phyloP scores from a whole-genome alignment of 371 early-diverging fungal species.

The Nosema muscidifuracis region DNA sequence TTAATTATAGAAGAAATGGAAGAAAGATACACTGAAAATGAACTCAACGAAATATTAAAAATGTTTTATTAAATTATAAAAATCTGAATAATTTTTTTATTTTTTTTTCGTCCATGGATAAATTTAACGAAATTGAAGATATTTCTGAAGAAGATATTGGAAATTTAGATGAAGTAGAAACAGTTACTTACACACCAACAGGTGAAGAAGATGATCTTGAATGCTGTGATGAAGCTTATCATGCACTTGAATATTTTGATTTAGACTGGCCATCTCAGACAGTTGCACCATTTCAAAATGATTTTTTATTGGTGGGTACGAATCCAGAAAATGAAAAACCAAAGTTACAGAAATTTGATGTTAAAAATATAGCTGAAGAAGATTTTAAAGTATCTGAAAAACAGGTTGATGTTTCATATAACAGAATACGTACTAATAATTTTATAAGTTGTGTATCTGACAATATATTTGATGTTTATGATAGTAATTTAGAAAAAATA shows the following conservation, averaged over 20 bases:
- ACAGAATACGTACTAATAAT: constrained; percentile 44
- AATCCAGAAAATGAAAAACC: constrained; percentile 38
- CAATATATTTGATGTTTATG: constrained; percentile 29
- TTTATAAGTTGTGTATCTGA: constrained; percentile 37
- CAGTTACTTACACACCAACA: constrained; percentile 32
- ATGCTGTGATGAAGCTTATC: constrained; percentile 51
- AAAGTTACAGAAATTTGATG: constrained; percentile 9
- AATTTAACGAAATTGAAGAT: neutral
- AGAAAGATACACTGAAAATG: constrained; percentile 58
- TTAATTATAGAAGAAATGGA: constrained; percentile 63
- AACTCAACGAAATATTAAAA: constrained; percentile 51
- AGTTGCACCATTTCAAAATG: constrained; percentile 15
- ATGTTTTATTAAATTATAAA: constrained; percentile 36
- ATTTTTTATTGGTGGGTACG: constrained; percentile 39
- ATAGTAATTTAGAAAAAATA: constrained; percentile 25
- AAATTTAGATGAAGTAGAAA: constrained; percentile 24
- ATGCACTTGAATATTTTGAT: constrained; percentile 42
- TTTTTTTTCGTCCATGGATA: neutral
- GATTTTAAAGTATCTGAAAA: neutral
- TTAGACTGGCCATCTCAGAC: constrained; percentile 60
- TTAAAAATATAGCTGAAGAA: constrained; percentile 10
- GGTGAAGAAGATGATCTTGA: constrained; percentile 30
- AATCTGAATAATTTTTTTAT: neutral
- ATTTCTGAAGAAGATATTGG: constrained; percentile 8
- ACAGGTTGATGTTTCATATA: constrained; percentile 4